phyloP scores from a whole-genome alignment of 108 stramenopile species.

The Thalassiosira profunda region DNA sequence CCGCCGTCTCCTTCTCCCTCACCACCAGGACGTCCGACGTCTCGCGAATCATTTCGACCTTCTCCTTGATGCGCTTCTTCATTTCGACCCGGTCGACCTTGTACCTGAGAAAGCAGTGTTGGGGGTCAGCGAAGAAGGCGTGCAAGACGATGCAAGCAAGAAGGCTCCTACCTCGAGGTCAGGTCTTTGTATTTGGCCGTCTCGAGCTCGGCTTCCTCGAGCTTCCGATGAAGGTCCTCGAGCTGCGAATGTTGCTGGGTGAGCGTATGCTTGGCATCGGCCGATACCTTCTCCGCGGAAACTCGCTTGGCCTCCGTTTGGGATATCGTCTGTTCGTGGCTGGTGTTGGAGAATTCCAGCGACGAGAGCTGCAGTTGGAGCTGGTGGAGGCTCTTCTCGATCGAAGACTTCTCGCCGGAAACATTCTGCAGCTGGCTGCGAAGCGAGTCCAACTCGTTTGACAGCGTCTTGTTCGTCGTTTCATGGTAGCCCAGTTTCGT shows the following conservation, averaged over 20 bases:
- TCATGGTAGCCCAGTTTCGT: slow-evolving; percentile 40
- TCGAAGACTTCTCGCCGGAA: slow-evolving; percentile 29
- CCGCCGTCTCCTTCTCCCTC: slow-evolving; percentile 32
- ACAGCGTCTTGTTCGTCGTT: slow-evolving; percentile 30
- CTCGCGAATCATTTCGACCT: slow-evolving; percentile 33
- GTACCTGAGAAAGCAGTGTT: slow-evolving; percentile 48
- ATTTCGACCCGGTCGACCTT: slow-evolving; percentile 45
- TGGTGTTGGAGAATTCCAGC: slow-evolving; percentile 36
- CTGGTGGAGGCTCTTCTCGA: slow-evolving; percentile 43
- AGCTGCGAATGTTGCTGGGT: slow-evolving; percentile 38
- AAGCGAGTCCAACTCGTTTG: slow-evolving; percentile 36
- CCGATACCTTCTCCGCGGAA: slow-evolving; percentile 43
- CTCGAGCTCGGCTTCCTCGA: slow-evolving; percentile 38
- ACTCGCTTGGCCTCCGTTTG: slow-evolving; percentile 31
- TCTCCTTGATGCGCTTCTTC: slow-evolving; percentile 53
- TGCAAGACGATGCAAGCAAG: too few species aligned
- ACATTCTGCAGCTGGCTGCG: slow-evolving; percentile 20
- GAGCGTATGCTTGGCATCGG: slow-evolving; percentile 39
- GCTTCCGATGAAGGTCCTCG: slow-evolving; percentile 33
- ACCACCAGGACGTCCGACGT: slow-evolving; percentile 31
- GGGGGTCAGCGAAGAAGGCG: too few species aligned
- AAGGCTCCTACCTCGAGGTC: too few species aligned
- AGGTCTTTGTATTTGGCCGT: slow-evolving; percentile 43
- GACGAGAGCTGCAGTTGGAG: slow-evolving; percentile 38
- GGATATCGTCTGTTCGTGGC: slow-evolving; percentile 26